Percentiles rank a stretch among this genome's conserved stretches.
Evolutionary conservation across 1,139 yeast species (phyloP).

Genomic region (Yamadazyma jaroonii): DNA sequence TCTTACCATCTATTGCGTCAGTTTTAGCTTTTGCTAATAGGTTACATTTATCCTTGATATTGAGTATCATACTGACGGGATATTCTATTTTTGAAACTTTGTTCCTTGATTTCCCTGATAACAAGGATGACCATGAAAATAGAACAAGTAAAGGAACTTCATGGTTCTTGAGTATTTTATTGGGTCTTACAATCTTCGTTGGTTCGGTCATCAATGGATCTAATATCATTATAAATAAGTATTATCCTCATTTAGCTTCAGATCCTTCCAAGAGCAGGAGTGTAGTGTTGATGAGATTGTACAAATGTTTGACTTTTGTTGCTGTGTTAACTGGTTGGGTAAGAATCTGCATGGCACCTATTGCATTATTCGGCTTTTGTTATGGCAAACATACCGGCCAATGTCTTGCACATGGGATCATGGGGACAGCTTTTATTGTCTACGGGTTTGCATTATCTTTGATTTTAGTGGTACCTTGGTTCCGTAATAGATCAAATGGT

Average conservation of each 20-base stretch:
- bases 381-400: constrained; percentile 77
- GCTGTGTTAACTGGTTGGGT: constrained; percentile 60
- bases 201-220: constrained; percentile 59
- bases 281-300: constrained; percentile 17
- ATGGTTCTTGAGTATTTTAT: constrained; percentile 52
- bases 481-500: constrained; percentile 41
- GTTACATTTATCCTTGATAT: constrained; percentile 40
- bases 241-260: constrained; percentile 30
- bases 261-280: constrained; percentile 7
- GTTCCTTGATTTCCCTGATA: constrained; percentile 60
- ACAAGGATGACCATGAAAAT: constrained; percentile 58
- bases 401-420: constrained; percentile 93
- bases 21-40: constrained; percentile 54
- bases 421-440: constrained; percentile 84
- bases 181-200: constrained; percentile 46
- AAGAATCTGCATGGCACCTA: constrained; percentile 75
- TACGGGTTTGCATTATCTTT: constrained; percentile 71
- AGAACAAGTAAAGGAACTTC: constrained; percentile 64
- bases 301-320: constrained; percentile 46
- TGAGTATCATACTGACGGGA: constrained; percentile 46
- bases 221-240: constrained; percentile 38
- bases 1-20: constrained; percentile 55
- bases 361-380: constrained; percentile 79
- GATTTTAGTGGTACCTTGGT: constrained; percentile 70
- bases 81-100: constrained; percentile 57